Evolutionary conservation across 1,139 yeast species (phyloP), one percentile per base, ranked within the genome.

Genomic region (Hyphopichia buzzinii): DNA sequence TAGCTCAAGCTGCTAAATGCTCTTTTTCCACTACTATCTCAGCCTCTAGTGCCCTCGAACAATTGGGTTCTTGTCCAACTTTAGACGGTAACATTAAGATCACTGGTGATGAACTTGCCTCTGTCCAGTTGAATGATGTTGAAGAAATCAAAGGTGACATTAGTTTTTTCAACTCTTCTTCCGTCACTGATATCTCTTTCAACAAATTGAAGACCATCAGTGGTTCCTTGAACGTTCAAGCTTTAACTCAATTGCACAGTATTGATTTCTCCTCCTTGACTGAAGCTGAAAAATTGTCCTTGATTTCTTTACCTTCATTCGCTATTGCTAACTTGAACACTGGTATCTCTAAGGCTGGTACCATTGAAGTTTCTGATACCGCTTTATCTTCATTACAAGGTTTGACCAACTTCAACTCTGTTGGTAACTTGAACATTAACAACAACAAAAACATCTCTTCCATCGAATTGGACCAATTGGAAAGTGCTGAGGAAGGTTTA

Each of bases 301-400:
- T 70, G 44, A 50, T 68, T 37, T 66, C 74, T 8, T 67, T 71
- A 52, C 76, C 77, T 24, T 65, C 74, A 16, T 61, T 71, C 37
- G 65, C 73, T 22, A 42, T 50, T 34, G 52, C 69, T 38, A 67
- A 64, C 50, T 49, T 70, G 45, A 66, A 67, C 50, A 46, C 53
- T 23, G 74, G 72, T 36, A 50, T 70, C 42, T 49, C 64, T 29
- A 55, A 54, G 36, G 72, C 67, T 33, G 49, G 54, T 35, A 49
- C 52, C 39, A 56, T 71, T 40, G 59, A 61, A 35, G 51, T 71
- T 38, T 64, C 72, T 35, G 75, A 71, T 51, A 71, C 77, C 34
- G 75, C 75, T 19, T 59, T 71, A 41, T 52, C 61, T 42, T 49
- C 64, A 33, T 56, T 70, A 46, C 57, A 59, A 42, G 68, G 68